Base-by-base conservation (phyloP, 2,329 filamentous ascomycete species). In the Colletotrichum tropicale region DNA sequence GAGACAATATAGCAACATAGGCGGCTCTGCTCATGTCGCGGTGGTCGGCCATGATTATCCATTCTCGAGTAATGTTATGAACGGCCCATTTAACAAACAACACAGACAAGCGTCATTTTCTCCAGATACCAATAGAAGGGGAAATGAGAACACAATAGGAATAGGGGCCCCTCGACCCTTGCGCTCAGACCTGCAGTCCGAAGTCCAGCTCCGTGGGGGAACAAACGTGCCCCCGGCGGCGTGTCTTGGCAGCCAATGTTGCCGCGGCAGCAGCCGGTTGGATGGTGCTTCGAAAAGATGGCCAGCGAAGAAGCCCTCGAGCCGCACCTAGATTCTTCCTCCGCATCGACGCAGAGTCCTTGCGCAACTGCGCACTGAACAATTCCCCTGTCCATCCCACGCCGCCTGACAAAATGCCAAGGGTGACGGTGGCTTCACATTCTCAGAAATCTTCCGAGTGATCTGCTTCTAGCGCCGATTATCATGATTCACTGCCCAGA, bases 21-120 rank as follows among this genome's bases (percentile, higher is more conserved):
- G 6, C 43, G 18, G 43, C 16, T 48, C 43, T 48, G 43, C 18
- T 21, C 43, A 21, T 48, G 6, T 12, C 8, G 18, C 43, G 6
- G 18, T 1, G 18, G 9, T 2, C 18, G 2, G 9, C 18, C 10
- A 4, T 48, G 18, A 2, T n/a, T 0, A 12, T 1, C 43, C 9
- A 21, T 48, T 4, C 9, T 48, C 43, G 43, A 48, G 9, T 13
- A 10, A 48, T 48, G 18, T 48, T 48, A 0, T 21, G 43, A 21
- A 12, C 5, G 18, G 18, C 43, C 18, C n/a, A 48, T 12, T 4
- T 12, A 12, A 21, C 18, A 21, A 48, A 21, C 5, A 48, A 4
- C 0, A 48, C 10, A 6, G 2, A 0, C 43, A 48, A 21, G 9
- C 43, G 43, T 12, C 43, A 21, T 48, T 21, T 21, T 7, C 5